These are phyloP conservation scores for Mycena pura DNA, from an alignment of 768 basidiomycete species.

Conservation along the genomic window DNA sequence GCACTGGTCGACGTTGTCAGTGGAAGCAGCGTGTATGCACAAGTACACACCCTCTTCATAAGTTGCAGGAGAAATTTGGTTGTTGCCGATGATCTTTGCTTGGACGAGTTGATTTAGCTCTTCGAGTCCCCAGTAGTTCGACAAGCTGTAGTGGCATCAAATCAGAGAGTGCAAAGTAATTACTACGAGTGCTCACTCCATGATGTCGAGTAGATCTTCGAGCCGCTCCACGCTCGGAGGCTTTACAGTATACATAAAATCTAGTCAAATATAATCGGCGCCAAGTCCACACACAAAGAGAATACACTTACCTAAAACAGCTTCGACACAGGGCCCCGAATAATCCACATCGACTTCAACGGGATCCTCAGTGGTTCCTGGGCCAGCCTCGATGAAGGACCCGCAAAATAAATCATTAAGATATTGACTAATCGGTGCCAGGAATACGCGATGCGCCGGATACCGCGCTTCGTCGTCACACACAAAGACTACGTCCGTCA, in stretches of 20 bases:
- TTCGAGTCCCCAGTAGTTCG: conserved; percentile 26
- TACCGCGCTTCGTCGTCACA: conserved; percentile 26
- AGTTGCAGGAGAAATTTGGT: conserved; percentile 26
- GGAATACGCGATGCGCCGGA: conserved; percentile 31
- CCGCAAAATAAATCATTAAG: conserved; percentile 32
- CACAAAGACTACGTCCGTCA: conserved; percentile 34
- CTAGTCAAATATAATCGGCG: not conserved
- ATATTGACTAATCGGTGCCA: conserved; percentile 33
- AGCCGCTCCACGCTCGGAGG: conserved; percentile 22
- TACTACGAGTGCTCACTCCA: conserved; percentile 17
- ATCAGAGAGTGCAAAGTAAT: not conserved
- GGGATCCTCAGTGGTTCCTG: conserved; percentile 25
- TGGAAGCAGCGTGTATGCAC: not conserved
- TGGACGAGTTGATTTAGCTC: conserved; percentile 27
- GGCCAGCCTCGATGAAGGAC: conserved; percentile 27
- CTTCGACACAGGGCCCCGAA: conserved; percentile 22
- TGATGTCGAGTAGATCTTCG: conserved; percentile 22
- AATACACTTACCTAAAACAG: conserved; percentile 12
- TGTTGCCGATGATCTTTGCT: conserved; percentile 27
- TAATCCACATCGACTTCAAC: conserved; percentile 29
- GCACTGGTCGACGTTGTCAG: conserved; percentile 1
- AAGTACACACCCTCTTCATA: conserved; percentile 20
- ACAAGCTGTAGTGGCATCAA: conserved; percentile 7
- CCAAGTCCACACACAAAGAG: not conserved
- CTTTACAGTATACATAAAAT: conserved; percentile 24